Evolutionary conservation across 208 protist species (phyloP).

Genomic region (Trypanosoma mega): DNA sequence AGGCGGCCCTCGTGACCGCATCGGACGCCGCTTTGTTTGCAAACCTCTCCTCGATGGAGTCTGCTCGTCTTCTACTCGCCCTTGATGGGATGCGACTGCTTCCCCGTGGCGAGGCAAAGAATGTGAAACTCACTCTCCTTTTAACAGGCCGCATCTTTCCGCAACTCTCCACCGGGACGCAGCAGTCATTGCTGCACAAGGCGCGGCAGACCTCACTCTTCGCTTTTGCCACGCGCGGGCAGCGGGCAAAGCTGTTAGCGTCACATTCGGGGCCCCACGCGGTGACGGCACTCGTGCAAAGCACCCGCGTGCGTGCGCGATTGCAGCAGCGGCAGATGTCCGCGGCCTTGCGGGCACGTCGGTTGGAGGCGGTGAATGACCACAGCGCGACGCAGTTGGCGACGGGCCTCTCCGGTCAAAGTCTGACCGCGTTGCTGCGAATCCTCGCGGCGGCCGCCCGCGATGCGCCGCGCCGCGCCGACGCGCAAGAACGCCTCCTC

Average conservation of each 20-base stretch:
- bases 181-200: slow-evolving; percentile 39
- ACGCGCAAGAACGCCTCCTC: slow-evolving; percentile 27
- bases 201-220: slow-evolving; percentile 63
- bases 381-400: slow-evolving; percentile 31
- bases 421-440: slow-evolving; percentile 44
- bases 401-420: slow-evolving; percentile 24
- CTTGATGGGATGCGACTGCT: slow-evolving; percentile 45
- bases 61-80: slow-evolving; percentile 40
- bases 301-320: slow-evolving; percentile 56
- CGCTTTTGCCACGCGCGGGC: slow-evolving; percentile 64
- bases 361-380: slow-evolving; percentile 32
- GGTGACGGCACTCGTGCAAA: slow-evolving; percentile 51
- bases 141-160: slow-evolving; percentile 64
- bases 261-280: slow-evolving; percentile 27
- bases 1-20: slow-evolving; percentile 26
- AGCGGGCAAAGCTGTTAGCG: slow-evolving; percentile 53
- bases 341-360: slow-evolving; percentile 52
- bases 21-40: not conserved
- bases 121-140: slow-evolving; percentile 30
- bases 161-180: slow-evolving; percentile 72
- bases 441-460: slow-evolving; percentile 29
- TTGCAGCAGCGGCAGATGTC: slow-evolving; percentile 73
- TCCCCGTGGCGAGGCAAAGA: slow-evolving; percentile 24
- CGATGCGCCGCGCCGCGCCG: slow-evolving; percentile 3
- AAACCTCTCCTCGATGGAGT: slow-evolving; percentile 18